Conservation (phyloP, 345 rosid genomes). For the Salix purpurea region DNA sequence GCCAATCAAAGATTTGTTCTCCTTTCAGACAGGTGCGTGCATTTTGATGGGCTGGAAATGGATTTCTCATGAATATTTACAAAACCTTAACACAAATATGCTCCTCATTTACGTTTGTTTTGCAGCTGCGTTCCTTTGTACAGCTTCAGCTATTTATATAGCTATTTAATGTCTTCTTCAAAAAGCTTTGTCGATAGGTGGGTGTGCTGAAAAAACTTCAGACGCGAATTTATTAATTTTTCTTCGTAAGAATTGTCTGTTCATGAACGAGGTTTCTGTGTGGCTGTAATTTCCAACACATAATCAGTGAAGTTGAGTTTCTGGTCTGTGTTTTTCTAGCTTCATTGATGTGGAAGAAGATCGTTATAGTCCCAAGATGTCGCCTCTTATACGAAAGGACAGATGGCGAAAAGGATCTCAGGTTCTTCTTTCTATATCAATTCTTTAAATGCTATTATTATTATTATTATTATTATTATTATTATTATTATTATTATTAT, state of each 20-base stretch:
- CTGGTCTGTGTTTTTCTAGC: slow-evolving; percentile 5
- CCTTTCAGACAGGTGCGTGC: slow-evolving; percentile 24
- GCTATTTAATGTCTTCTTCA: slow-evolving; percentile 19
- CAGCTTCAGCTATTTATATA: slow-evolving; percentile 19
- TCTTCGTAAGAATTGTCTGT: not conserved
- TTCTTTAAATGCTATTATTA: not conserved
- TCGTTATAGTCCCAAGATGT: slow-evolving; percentile 24
- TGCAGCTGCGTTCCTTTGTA: slow-evolving; percentile 27
- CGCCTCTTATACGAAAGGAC: slow-evolving; percentile 14
- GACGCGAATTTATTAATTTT: not conserved
- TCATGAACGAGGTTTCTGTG: not conserved
- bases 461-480: too few species aligned
- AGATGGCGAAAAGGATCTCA: slow-evolving; percentile 36
- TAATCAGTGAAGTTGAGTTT: not conserved
- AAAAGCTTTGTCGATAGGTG: slow-evolving; percentile 29
- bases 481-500: too few species aligned
- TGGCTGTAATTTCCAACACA: not conserved
- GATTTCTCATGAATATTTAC: not conserved
- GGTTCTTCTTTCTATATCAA: not conserved
- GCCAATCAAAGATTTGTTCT: slow-evolving; percentile 30
- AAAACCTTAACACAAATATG: too few species aligned
- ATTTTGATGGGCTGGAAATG: not conserved
- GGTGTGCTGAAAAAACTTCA: slow-evolving; percentile 3
- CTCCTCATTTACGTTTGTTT: not conserved
- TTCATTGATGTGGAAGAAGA: slow-evolving; percentile 16